Percentiles rank a stretch among this genome's conserved stretches.
These are phyloP conservation scores for Trichoderma endophyticum DNA, from an alignment of 2,329 filamentous ascomycete genomes.

Conservation along the genomic window DNA sequence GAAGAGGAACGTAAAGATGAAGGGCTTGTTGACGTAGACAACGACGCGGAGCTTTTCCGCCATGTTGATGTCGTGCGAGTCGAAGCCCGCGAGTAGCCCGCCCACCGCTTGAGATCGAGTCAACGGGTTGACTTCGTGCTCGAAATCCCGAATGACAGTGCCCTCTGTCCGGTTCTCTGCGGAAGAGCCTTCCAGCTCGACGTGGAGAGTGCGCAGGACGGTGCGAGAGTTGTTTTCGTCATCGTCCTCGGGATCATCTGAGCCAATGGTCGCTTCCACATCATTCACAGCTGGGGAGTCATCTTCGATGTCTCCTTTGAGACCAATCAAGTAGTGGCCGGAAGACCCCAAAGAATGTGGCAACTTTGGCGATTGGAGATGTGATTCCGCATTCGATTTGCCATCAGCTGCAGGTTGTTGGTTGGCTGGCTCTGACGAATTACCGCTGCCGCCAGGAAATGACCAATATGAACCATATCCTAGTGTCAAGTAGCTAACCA, in stretches of 20 bases:
- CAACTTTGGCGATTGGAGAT: conserved; percentile 10
- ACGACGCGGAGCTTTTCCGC: conserved; percentile 62
- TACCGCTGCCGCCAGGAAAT: conserved; percentile 32
- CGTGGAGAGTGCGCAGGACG: conserved; percentile 62
- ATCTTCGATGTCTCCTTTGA: conserved; percentile 62
- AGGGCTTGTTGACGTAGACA: conserved; percentile 70
- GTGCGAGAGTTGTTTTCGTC: conserved; percentile 51
- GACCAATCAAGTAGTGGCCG: conserved; percentile 63
- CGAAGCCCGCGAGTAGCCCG: conserved; percentile 32
- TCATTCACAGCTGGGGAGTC: conserved; percentile 31
- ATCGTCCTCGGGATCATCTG: conserved; percentile 29
- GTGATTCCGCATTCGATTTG: conserved; percentile 10
- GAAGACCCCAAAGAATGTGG: conserved; percentile 28
- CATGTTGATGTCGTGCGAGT: conserved; percentile 51
- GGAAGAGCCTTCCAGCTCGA: conserved; percentile 54
- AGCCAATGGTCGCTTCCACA: conserved; percentile 29
- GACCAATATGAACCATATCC: conserved; percentile 68
- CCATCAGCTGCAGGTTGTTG: conserved; percentile 20
- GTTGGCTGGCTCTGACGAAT: conserved; percentile 16
- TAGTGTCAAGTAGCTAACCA: conserved; percentile 63
- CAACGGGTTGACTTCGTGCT: conserved; percentile 31
- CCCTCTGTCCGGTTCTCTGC: conserved; percentile 40
- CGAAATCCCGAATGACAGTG: conserved; percentile 45
- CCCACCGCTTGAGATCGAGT: conserved; percentile 35
- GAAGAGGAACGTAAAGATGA: conserved; percentile 76